Evolutionary conservation across 2,329 filamentous ascomycete species (phyloP).

Genomic region (Ophiostoma ulmi): DNA sequence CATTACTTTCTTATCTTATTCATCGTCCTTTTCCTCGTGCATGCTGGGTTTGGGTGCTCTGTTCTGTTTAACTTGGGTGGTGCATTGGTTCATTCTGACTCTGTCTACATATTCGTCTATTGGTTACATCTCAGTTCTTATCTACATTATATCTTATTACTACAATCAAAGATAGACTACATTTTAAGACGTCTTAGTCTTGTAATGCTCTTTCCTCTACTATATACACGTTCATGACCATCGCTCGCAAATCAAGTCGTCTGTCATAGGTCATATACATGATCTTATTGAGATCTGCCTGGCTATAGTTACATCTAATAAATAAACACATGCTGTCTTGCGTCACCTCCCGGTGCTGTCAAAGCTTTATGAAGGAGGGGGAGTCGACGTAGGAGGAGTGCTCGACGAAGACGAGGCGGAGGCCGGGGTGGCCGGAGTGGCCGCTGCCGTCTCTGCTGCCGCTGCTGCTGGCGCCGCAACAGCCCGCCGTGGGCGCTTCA

Average conservation of each 20-base stretch:
- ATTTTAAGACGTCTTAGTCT: background rate
- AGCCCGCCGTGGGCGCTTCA: slow-evolving; percentile 66
- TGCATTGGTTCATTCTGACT: background rate
- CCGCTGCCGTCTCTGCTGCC: background rate
- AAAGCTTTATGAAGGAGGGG: background rate
- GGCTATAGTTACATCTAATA: slow-evolving; percentile 12
- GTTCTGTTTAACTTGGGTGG: background rate
- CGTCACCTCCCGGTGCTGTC: background rate
- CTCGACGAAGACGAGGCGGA: too few species aligned
- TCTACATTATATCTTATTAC: slow-evolving; percentile 4
- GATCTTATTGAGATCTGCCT: slow-evolving; percentile 5
- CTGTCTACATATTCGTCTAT: background rate
- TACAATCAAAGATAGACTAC: slow-evolving; percentile 1
- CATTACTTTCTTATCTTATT: background rate
- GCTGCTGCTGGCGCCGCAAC: background rate
- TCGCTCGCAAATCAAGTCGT: background rate
- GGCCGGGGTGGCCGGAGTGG: background rate
- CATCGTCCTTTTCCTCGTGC: too few species aligned
- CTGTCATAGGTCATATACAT: background rate
- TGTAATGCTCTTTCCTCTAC: background rate
- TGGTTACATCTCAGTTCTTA: background rate
- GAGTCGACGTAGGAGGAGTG: background rate
- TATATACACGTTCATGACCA: background rate
- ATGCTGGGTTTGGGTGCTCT: background rate
- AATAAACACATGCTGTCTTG: background rate